Base-by-base conservation (phyloP, 306 rosid species). In the Prunus armeniaca region DNA sequence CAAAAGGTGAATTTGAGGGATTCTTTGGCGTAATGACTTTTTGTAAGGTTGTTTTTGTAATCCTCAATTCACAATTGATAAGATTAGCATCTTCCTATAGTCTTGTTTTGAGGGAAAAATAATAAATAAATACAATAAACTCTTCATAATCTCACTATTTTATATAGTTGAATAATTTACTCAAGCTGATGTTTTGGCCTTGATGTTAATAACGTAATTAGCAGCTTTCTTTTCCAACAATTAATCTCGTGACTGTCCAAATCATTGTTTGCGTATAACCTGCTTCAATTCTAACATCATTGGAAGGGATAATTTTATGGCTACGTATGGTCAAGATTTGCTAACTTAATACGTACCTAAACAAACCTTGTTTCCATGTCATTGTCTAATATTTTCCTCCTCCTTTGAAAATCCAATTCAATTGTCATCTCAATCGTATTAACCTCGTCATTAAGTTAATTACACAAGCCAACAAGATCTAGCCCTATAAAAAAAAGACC, bases 331-430 rank as follows among this genome's bases (percentile, higher is more conserved):
- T 56, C 68, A 67, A 38, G 9, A 20, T 22, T 22, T 70, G 73
- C n/a, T 74, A 25, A 60, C 52, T 13, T 11, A 49, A 49, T 52
- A 81, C 82, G 82, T 41, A 81, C 73, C 80, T 77, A 70, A 78
- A 84, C 85, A 65, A 84, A 38, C 82, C 81, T 74, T 69, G 76
- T 74, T 65, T 56, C 55, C 22, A 2, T 56, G 67, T 75, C 72
- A 6, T 51, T 81, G 65, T 67, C 79, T 65, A 56, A 56, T 18
- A 52, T 19, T 18, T 52, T 15, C 9, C 43, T 52, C 7, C 57
- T 52, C 57, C 22, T 52, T 56, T 56, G 62, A 56, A 20, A 56
- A 9, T 56, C 3, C 62, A 56, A 56, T 8, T 56, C 20, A 56
- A 9, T 56, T 56, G 27, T 20, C 62, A 5, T 56, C 28, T 24